Base-by-base conservation (phyloP, 1,139 yeast species). In the Groenewaldozyma sp. region DNA sequence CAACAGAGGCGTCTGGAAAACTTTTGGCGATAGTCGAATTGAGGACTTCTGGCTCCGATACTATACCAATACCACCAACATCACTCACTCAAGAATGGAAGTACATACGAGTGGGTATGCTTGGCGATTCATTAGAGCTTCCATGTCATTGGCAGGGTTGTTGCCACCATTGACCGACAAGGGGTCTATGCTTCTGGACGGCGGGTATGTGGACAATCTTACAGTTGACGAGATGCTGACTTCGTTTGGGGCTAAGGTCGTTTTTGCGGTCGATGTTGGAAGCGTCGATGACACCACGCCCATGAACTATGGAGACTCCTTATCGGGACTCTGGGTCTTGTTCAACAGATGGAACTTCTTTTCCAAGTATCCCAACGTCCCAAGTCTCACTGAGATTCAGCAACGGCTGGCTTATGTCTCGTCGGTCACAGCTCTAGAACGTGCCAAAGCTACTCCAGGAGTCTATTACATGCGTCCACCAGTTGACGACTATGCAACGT, bases 211-310 rank as follows among this genome's bases (percentile, higher is more conserved):
- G 42, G 98, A 91, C 57, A 91, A 91, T 56, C 65, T 91, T 43
- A 94, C 98, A 0, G 97, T 91, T 1, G 70, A 72, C 50, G 96
- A 88, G 55, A 91, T 91, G 97, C 56, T 60, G 38, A 70, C 77
- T 31, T 33, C 27, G 3, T 28, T 24, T 73, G 86, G 49, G 97
- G 98, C 0, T 95, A 78, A 79, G 42, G 74, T 82, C 35, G 79
- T 91, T 22, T 77, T 91, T 56, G 97, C 98, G 0, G 93, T 88
- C n/a, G 98, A 91, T 60, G 98, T 91, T 33, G 98, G 98, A 0
- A 82, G 95, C 2, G 82, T 81, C 9, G 97, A 91, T 58, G 97
- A 88, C 52, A 71, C 91, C 37, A 80, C 94, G 0, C 94, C 94
- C 3, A 78, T 84, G 91, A 68, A 71, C 37, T 91, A 87, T 58